Conservation (phyloP, 768 basidiomycete genomes). For the Kwoniella sp. region DNA sequence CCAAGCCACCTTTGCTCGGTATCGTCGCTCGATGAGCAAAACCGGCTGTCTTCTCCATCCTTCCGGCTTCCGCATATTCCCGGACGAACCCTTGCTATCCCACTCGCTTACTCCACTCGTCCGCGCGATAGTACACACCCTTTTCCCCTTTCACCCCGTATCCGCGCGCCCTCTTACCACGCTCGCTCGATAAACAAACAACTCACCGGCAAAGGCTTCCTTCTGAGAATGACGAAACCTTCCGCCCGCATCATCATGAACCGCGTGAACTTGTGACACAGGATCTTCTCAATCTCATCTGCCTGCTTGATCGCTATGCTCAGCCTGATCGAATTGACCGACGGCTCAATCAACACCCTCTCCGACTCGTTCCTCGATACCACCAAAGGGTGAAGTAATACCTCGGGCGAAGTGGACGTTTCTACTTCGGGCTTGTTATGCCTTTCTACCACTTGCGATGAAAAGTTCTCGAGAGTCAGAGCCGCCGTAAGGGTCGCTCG, state of each 20-base stretch:
- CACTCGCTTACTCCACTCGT: no score
- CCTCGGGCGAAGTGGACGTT: slow-evolving; percentile 83
- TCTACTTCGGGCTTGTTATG: slow-evolving; percentile 98
- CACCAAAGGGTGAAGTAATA: slow-evolving; percentile 85
- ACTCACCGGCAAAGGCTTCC: slow-evolving; percentile 84
- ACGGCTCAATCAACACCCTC: slow-evolving; percentile 93
- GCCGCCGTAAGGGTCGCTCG: slow-evolving; percentile 96
- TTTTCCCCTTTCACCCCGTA: no score
- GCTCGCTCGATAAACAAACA: no score
- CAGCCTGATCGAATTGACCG: slow-evolving; percentile 93
- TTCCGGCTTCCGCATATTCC: no score
- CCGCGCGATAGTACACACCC: no score
- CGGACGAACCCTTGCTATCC: no score
- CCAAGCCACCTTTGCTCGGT: no score
- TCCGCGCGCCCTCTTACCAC: no score
- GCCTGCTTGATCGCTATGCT: slow-evolving; percentile 99
- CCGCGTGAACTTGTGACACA: slow-evolving; percentile 96
- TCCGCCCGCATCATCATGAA: slow-evolving; percentile 99
- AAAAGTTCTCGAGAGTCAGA: slow-evolving; percentile 94
- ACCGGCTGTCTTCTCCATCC: no score
- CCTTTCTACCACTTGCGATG: slow-evolving; percentile 94
- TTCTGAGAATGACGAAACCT: slow-evolving; percentile 90
- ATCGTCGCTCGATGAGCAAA: no score
- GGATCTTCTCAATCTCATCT: slow-evolving; percentile 95
- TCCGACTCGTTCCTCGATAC: slow-evolving; percentile 98